Percentiles rank a stretch among this genome's conserved stretches.
Evolutionary conservation across 2,329 filamentous ascomycete genomes (phyloP).

Genomic region (Hymenoscyphus linearis): DNA sequence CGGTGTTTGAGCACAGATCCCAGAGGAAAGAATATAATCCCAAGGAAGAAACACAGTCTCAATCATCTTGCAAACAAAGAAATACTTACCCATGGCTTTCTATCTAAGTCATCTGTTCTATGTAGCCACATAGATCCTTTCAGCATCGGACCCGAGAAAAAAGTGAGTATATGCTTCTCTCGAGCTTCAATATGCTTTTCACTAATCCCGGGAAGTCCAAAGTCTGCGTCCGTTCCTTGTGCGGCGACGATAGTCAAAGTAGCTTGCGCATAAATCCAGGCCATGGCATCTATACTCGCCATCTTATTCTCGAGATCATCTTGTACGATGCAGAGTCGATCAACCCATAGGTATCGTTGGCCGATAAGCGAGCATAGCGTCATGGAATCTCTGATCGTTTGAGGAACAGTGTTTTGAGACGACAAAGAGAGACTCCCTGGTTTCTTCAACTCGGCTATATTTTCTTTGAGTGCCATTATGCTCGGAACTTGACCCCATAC

Average conservation of each 20-base stretch:
- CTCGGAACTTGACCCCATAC: not conserved
- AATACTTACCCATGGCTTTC: not conserved
- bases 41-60: too few relatives aligned
- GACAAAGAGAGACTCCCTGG: not conserved
- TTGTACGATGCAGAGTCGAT: not conserved
- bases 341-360: slow-evolving; percentile 1
- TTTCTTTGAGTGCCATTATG: not conserved
- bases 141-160: not conserved
- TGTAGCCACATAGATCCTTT: not conserved
- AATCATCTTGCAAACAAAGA: too few relatives aligned
- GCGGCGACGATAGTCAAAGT: not conserved
- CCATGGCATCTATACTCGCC: not conserved
- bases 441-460: not conserved
- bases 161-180: not conserved
- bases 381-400: not conserved
- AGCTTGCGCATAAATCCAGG: not conserved
- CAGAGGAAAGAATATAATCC: too few relatives aligned
- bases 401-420: not conserved
- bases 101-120: not conserved
- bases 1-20: too few relatives aligned
- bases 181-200: not conserved
- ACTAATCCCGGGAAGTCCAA: not conserved
- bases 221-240: not conserved
- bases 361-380: not conserved
- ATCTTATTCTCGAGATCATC: not conserved